Evolutionary conservation across 2,329 filamentous ascomycete genomes (phyloP), one percentile per base, ranked within the genome.

Genomic region (Colletotrichum noveboracense): DNA sequence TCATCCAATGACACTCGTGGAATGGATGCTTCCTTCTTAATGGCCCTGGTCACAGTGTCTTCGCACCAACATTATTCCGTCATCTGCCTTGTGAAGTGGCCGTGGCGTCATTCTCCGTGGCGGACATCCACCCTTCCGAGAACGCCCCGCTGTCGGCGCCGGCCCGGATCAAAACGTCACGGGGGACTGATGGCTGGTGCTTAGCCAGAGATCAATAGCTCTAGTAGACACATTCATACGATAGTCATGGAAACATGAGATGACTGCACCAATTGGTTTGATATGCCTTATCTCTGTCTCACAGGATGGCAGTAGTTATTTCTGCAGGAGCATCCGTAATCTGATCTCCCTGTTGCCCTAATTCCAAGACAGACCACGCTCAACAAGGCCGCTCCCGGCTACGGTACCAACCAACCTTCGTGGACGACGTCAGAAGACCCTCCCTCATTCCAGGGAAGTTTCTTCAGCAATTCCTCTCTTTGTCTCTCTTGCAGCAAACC

Each of bases 31-130:
- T 52, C n/a, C n/a, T 52, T 52, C 12, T 52, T 52, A 6, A 52
- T 21, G 43, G 10, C 12, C 43, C 43, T 21, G 43, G 43, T 52
- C 43, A 52, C 43, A 21, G 43, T 48, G 43, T 48, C 43, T 52
- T 55, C 73, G 75, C 73, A 76, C 36, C 60, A 77, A 65, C 60
- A 21, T 76, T 76, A 55, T 69, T 77, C 75, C 75, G 72, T 24
- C 52, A 30, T 14, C 55, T 21, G 52, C 66, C 55, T 10, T 61
- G 26, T 61, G 28, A 52, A 13, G 18, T 70, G 56, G 38, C 43
- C 30, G 71, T 71, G 71, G 72, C 72, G 68, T 72, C 69, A 64
- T 66, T 52, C 24, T 69, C 32, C 12, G 32, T 13, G 14, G 21
- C 26, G 26, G 18, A 12, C 3, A 21, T 32, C 30, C 58, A 62